Conservation (phyloP, 2,329 filamentous ascomycete species). For the Chaetomium sp. region DNA sequence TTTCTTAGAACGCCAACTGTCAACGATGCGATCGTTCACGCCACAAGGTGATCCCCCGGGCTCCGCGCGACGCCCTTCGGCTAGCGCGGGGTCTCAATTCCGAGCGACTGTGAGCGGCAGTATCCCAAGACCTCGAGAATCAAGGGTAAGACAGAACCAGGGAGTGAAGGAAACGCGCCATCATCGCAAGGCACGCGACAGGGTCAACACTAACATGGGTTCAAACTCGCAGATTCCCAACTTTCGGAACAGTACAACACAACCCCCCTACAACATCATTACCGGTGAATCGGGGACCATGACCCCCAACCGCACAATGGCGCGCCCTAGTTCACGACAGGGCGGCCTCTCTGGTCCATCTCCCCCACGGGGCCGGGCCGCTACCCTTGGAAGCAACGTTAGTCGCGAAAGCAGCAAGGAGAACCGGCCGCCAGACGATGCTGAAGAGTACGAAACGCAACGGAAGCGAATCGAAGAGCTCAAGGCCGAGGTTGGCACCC, state of each 20-base stretch:
- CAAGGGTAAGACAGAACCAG: slow-evolving; percentile 24
- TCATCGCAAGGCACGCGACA: background rate
- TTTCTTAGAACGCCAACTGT: slow-evolving; percentile 1
- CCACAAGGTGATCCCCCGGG: slow-evolving; percentile 26
- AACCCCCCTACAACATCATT: slow-evolving; percentile 35
- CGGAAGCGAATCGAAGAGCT: slow-evolving; percentile 64
- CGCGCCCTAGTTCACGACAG: slow-evolving; percentile 23
- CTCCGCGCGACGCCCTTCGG: slow-evolving; percentile 21
- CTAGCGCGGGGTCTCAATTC: slow-evolving; percentile 22
- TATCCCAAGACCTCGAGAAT: slow-evolving; percentile 26
- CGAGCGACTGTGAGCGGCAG: slow-evolving; percentile 22
- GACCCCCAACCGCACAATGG: slow-evolving; percentile 15
- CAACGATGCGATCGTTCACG: slow-evolving; percentile 22
- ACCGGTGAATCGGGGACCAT: slow-evolving; percentile 28
- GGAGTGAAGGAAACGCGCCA: background rate
- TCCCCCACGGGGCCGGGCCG: slow-evolving; percentile 18
- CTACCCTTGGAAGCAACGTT: slow-evolving; percentile 33
- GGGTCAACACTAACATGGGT: background rate
- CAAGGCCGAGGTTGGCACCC: slow-evolving; percentile 79
- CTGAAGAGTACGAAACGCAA: slow-evolving; percentile 53
- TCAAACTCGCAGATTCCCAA: slow-evolving; percentile 21
- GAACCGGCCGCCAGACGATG: slow-evolving; percentile 52
- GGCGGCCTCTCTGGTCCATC: slow-evolving; percentile 16
- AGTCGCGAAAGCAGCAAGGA: slow-evolving; percentile 55
- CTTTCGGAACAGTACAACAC: slow-evolving; percentile 25